Conservation (phyloP, 192 early-diverging fungal genomes). For the Podila minutissima region DNA sequence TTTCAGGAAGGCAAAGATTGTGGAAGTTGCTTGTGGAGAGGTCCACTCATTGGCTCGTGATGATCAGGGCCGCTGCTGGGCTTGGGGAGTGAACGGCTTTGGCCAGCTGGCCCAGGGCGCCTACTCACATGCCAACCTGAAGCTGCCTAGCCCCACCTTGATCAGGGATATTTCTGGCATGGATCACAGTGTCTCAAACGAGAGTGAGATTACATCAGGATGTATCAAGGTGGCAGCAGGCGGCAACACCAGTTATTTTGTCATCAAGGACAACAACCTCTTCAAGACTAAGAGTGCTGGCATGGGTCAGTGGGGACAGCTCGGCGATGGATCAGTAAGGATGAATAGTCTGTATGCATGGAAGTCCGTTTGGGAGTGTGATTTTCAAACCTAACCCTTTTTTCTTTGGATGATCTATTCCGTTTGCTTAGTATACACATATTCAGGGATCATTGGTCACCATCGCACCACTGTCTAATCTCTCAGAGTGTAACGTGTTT, state of each 20-base stretch:
- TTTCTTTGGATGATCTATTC: background rate
- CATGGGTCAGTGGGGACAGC: slow-evolving; percentile 60
- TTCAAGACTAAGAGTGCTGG: slow-evolving; percentile 50
- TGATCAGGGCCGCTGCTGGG: slow-evolving; percentile 45
- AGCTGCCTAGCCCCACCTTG: slow-evolving; percentile 31
- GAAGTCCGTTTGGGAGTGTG: background rate
- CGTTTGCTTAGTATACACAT: slow-evolving; percentile 22
- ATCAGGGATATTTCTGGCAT: slow-evolving; percentile 37
- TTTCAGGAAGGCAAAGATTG: slow-evolving; percentile 18
- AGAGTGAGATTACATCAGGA: background rate
- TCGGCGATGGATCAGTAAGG: slow-evolving; percentile 53
- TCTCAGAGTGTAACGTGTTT: slow-evolving; percentile 30
- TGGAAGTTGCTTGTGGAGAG: slow-evolving; percentile 53
- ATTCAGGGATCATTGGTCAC: slow-evolving; percentile 45
- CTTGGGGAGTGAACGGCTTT: slow-evolving; percentile 50
- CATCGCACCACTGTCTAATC: slow-evolving; percentile 25
- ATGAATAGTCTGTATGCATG: background rate
- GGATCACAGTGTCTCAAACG: background rate
- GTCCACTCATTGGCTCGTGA: slow-evolving; percentile 51
- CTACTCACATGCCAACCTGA: slow-evolving; percentile 40
- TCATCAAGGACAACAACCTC: slow-evolving; percentile 36
- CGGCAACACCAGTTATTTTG: slow-evolving; percentile 52
- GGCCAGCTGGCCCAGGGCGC: slow-evolving; percentile 53
- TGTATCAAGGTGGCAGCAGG: slow-evolving; percentile 55
- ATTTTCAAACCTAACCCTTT: background rate